Conservation (phyloP, 208 protist genomes). For the Leishmania lainsoni region DNA sequence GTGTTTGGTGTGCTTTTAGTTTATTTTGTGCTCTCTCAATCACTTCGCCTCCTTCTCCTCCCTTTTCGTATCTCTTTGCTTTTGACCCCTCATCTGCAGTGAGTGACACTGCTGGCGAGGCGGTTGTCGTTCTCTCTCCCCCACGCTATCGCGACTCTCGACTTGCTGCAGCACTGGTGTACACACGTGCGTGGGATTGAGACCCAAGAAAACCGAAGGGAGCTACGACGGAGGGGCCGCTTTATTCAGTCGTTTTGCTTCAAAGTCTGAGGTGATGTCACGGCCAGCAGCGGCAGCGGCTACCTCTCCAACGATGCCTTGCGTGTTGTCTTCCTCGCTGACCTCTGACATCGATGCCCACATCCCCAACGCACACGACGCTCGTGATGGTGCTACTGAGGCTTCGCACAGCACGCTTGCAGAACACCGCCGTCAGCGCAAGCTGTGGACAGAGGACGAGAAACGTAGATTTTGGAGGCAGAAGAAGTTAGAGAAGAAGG, state of each 20-base stretch:
- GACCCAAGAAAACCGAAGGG: neutral
- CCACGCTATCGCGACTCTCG: neutral
- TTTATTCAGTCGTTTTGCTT: neutral
- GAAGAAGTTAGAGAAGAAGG: constrained; percentile 57
- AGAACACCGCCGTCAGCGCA: constrained; percentile 41
- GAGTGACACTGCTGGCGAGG: neutral
- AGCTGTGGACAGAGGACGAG: constrained; percentile 60
- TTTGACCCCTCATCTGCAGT: neutral
- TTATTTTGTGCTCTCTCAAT: neutral
- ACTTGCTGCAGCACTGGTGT: neutral
- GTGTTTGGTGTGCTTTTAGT: no score
- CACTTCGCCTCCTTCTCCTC: neutral
- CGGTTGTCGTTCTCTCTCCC: no score
- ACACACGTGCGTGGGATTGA: neutral
- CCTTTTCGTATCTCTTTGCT: neutral
- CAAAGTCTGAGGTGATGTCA: neutral
- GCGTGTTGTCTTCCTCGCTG: neutral
- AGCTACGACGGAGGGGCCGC: neutral
- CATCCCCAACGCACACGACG: neutral
- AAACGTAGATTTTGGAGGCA: constrained; percentile 58
- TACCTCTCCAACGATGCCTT: neutral
- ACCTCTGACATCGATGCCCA: neutral
- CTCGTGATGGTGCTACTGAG: neutral
- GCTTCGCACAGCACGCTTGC: neutral
- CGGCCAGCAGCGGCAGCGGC: neutral